Percentiles rank a stretch among this genome's conserved stretches.
phyloP scores from a whole-genome alignment of 2,329 filamentous ascomycete genomes.

The Claviceps monticola region DNA sequence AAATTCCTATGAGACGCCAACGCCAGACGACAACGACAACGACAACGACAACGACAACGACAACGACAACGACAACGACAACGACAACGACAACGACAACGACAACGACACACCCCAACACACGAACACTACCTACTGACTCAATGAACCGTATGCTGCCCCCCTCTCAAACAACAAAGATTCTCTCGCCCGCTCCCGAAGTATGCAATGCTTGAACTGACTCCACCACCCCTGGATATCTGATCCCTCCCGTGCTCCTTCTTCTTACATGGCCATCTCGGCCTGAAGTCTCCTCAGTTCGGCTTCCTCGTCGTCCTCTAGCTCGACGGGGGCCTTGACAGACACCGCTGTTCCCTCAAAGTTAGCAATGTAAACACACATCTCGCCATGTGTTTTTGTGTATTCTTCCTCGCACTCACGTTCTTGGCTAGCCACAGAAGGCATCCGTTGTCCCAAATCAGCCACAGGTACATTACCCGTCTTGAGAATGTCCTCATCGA shows the following conservation, averaged over 20 bases:
- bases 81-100: conserved; percentile 24
- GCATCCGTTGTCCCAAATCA: conserved; percentile 65
- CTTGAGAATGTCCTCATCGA: conserved; percentile 88
- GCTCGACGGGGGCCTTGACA: conserved; percentile 29
- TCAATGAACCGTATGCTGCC: not conserved
- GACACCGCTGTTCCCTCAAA: conserved; percentile 15
- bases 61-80: conserved; percentile 23
- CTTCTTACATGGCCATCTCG: conserved; percentile 83
- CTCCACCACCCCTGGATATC: not conserved
- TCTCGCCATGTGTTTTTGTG: not conserved
- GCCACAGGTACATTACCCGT: conserved; percentile 73
- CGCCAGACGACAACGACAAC: conserved; percentile 23
- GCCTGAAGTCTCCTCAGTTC: conserved; percentile 87
- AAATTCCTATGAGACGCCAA: conserved; percentile 16
- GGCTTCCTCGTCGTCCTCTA: conserved; percentile 91
- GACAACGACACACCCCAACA: conserved; percentile 20
- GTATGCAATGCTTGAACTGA: conserved; percentile 7
- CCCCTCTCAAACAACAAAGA: not conserved
- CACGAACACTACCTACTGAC: conserved; percentile 7
- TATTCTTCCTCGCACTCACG: conserved; percentile 41
- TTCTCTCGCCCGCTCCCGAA: not conserved
- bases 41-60: conserved; percentile 24
- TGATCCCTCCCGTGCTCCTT: not conserved
- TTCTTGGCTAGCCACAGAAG: conserved; percentile 59
- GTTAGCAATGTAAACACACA: conserved; percentile 4